Conservation (phyloP, 129 eudicot genomes). For the Flaveria ramosissima region DNA sequence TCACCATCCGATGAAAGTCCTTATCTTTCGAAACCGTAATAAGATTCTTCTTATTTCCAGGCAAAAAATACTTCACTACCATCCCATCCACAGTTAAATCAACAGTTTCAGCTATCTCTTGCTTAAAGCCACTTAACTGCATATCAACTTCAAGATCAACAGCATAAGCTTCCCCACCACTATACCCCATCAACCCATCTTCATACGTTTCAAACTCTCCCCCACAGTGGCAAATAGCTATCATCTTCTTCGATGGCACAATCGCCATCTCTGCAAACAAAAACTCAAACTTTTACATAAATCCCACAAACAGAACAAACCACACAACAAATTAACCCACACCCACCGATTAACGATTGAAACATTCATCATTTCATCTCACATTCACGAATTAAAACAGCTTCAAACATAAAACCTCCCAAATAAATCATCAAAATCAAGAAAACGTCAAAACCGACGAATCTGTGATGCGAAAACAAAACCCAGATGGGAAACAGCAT, state of each 20-base stretch:
- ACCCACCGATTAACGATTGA: not conserved
- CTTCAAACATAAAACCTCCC: no score
- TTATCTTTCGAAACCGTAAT: conserved; percentile 45
- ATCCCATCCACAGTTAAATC: conserved; percentile 31
- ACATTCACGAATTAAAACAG: conserved; percentile 7
- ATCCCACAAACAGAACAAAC: conserved; percentile 12
- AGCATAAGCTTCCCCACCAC: conserved; percentile 46
- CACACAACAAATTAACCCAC: not conserved
- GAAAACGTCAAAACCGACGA: conserved; percentile 28
- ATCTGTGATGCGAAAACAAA: conserved; percentile 22
- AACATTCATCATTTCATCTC: not conserved
- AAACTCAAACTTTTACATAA: not conserved
- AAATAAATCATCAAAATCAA: conserved; percentile 16
- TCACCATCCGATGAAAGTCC: conserved; percentile 43
- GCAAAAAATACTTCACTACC: conserved; percentile 44
- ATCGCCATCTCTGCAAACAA: conserved; percentile 37
- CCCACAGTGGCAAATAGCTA: conserved; percentile 44
- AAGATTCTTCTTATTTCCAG: conserved; percentile 40
- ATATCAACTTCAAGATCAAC: conserved; percentile 42
- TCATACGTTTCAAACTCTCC: conserved; percentile 45
- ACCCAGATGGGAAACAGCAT: conserved; percentile 20
- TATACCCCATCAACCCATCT: conserved; percentile 39
- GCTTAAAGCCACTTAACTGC: conserved; percentile 32
- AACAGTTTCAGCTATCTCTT: conserved; percentile 38
- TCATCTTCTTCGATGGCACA: conserved; percentile 39